Conservation (phyloP, 1,284 basidiomycete genomes). For the Ceratobasidium sp. region DNA sequence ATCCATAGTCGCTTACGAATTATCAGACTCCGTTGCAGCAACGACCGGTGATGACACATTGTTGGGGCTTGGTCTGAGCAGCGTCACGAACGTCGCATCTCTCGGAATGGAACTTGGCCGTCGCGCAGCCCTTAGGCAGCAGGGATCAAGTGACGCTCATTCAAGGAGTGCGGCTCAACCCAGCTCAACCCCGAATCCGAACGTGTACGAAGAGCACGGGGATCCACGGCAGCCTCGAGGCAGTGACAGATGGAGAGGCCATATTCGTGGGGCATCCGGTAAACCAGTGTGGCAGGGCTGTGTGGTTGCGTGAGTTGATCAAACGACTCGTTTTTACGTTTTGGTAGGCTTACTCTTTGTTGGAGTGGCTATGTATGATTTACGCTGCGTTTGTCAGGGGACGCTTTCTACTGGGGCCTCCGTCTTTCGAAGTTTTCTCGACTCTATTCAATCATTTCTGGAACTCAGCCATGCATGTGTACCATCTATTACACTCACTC, state of each 20-base stretch:
- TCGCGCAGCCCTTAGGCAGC: slow-evolving; percentile 34
- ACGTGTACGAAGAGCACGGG: slow-evolving; percentile 40
- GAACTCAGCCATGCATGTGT: slow-evolving; percentile 37
- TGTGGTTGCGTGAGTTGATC: slow-evolving; percentile 46
- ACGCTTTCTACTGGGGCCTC: slow-evolving; percentile 1
- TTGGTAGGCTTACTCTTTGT: slow-evolving; percentile 40
- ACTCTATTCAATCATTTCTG: slow-evolving; percentile 31
- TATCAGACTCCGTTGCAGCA: slow-evolving; percentile 40
- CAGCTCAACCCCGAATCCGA: slow-evolving; percentile 16
- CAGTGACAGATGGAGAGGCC: slow-evolving; percentile 29
- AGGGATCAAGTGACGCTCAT: slow-evolving; percentile 4
- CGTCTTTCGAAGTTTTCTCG: slow-evolving; percentile 4
- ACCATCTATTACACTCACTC: slow-evolving; percentile 46
- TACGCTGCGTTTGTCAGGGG: slow-evolving; percentile 25
- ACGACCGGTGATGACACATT: slow-evolving; percentile 34
- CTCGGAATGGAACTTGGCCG: slow-evolving; percentile 43
- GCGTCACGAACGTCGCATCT: slow-evolving; percentile 36
- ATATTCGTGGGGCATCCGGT: slow-evolving; percentile 38
- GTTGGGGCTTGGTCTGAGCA: slow-evolving; percentile 36
- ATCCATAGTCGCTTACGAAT: slow-evolving; percentile 30
- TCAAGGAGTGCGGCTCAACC: slow-evolving; percentile 10
- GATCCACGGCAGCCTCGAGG: slow-evolving; percentile 42
- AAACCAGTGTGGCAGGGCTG: slow-evolving; percentile 40
- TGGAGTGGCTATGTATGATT: slow-evolving; percentile 45
- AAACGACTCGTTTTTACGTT: slow-evolving; percentile 38